Percentiles rank a stretch among this genome's conserved stretches.
These are phyloP conservation scores for Aureobasidium sp. DNA, from an alignment of 2,329 filamentous ascomycete genomes.

Conservation along the genomic window DNA sequence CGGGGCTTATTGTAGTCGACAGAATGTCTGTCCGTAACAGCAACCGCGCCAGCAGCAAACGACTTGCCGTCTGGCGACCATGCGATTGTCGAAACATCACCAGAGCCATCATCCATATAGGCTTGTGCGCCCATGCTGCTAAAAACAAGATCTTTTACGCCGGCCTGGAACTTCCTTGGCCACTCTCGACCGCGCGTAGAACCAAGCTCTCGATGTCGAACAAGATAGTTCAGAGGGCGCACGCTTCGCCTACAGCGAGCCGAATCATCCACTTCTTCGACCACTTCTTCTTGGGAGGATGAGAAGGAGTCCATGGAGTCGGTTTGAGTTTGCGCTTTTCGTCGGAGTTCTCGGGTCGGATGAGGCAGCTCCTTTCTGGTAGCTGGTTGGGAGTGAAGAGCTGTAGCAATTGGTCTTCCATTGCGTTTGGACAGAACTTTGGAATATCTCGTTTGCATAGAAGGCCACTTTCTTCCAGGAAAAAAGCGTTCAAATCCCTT, in stretches of 20 bases:
- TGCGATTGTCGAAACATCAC: conserved; percentile 49
- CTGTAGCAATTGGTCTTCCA: too few relatives aligned
- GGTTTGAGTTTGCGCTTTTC: background rate
- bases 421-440: background rate
- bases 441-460: background rate
- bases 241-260: background rate
- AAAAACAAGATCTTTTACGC: background rate
- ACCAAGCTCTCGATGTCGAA: conserved; percentile 7
- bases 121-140: conserved; percentile 38
- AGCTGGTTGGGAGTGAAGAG: background rate
- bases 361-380: background rate
- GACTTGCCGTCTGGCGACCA: conserved; percentile 49
- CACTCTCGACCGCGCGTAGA: background rate
- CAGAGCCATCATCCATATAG: conserved; percentile 51
- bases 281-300: background rate
- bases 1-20: conserved; percentile 55
- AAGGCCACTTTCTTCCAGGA: background rate
- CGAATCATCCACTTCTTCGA: background rate
- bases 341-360: background rate
- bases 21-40: conserved; percentile 48
- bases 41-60: conserved; percentile 53
- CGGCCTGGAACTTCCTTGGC: background rate
- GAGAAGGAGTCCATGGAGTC: background rate
- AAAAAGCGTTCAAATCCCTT: conserved; percentile 2
- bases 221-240: background rate